Evolutionary conservation across 2,329 filamentous ascomycete genomes (phyloP).

Genomic region (Colletotrichum viniferum): DNA sequence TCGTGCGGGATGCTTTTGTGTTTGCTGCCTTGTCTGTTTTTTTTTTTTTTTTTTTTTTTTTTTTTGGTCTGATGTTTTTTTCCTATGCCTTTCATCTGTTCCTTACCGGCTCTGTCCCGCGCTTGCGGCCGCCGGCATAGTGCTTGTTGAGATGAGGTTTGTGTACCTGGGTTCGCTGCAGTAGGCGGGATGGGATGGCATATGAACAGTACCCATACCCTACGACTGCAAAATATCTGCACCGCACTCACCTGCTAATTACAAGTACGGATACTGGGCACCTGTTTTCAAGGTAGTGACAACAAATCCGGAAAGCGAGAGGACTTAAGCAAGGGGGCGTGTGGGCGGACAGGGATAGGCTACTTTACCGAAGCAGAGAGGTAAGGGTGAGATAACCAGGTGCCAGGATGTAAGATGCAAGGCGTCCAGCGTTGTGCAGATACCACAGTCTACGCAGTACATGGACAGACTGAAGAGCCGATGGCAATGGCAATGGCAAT

Average conservation of each 20-base stretch:
- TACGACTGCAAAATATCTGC: neutral
- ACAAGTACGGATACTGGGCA: neutral
- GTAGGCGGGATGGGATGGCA: neutral
- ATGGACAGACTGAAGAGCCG: neutral
- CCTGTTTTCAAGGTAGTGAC: neutral
- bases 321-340: neutral
- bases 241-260: neutral
- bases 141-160: neutral
- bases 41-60: neutral
- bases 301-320: neutral
- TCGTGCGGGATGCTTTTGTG: neutral
- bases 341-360: neutral
- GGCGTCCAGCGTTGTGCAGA: neutral
- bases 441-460: neutral
- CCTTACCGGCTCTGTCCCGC: neutral
- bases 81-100: neutral
- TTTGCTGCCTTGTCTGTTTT: neutral
- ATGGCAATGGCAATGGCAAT: neutral
- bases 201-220: neutral
- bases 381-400: neutral
- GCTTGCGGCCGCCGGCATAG: neutral
- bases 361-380: neutral
- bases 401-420: neutral
- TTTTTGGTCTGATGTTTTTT: neutral
- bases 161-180: neutral